These are phyloP conservation scores for Saccharum spontaneum DNA, from an alignment of 176 grass and related monocot genomes.

Conservation along the genomic window DNA sequence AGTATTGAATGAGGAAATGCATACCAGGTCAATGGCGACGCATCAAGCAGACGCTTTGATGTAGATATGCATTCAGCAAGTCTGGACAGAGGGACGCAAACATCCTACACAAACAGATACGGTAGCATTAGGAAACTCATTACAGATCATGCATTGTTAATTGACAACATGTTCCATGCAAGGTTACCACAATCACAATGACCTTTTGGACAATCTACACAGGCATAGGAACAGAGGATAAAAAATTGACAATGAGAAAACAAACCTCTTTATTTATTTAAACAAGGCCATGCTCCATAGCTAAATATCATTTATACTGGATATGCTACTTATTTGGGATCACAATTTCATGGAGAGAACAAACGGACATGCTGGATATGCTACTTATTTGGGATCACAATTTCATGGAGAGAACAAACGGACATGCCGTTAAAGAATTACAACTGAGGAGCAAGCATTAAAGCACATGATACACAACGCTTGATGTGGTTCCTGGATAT, in stretches of 20 bases:
- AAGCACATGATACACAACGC: background rate
- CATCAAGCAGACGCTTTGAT: slow-evolving; percentile 86
- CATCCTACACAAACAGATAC: slow-evolving; percentile 59
- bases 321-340: slow-evolving; percentile 9
- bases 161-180: background rate
- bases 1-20: slow-evolving; percentile 29
- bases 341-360: slow-evolving; percentile 21
- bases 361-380: background rate
- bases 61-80: slow-evolving; percentile 95
- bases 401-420: slow-evolving; percentile 21
- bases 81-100: slow-evolving; percentile 92
- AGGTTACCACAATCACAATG: slow-evolving; percentile 3
- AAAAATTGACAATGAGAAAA: background rate
- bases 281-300: slow-evolving; percentile 3
- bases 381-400: slow-evolving; percentile 16
- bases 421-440: background rate
- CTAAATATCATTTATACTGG: background rate
- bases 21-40: slow-evolving; percentile 86
- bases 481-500: background rate
- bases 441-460: slow-evolving; percentile 22
- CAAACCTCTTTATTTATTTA: background rate
- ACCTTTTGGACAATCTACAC: slow-evolving; percentile 13
- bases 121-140: slow-evolving; percentile 15
- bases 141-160: slow-evolving; percentile 25
- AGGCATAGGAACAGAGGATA: background rate